These are phyloP conservation scores for Xylariales sp. DNA, from an alignment of 2,329 filamentous ascomycete genomes.

Conservation along the genomic window DNA sequence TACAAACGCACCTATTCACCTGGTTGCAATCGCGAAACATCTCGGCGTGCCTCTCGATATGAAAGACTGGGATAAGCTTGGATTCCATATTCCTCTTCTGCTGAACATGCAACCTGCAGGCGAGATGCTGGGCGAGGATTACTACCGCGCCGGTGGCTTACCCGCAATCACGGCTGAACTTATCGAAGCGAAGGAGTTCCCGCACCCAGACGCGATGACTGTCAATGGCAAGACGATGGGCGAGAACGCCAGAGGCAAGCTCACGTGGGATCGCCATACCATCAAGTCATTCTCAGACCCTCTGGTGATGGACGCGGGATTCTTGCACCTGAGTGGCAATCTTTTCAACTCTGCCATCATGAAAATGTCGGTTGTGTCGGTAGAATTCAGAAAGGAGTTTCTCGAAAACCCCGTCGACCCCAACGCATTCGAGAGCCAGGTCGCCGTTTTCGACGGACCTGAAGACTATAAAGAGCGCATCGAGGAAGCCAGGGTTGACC, in stretches of 20 bases:
- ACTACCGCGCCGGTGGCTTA: slow-evolving; percentile 47
- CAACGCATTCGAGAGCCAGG: slow-evolving; percentile 41
- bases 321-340: slow-evolving; percentile 42
- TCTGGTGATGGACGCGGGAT: slow-evolving; percentile 45
- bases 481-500: slow-evolving; percentile 36
- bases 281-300: slow-evolving; percentile 41
- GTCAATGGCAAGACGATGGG: slow-evolving; percentile 41
- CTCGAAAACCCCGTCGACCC: slow-evolving; percentile 39
- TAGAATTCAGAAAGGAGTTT: slow-evolving; percentile 38
- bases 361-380: slow-evolving; percentile 47
- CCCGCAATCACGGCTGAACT: slow-evolving; percentile 50
- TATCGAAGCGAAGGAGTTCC: slow-evolving; percentile 40
- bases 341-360: slow-evolving; percentile 48
- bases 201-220: slow-evolving; percentile 35
- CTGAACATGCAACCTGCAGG: slow-evolving; percentile 52
- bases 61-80: slow-evolving; percentile 50
- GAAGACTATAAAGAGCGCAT: slow-evolving; percentile 42
- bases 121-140: slow-evolving; percentile 48
- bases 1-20: slow-evolving; percentile 52
- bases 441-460: slow-evolving; percentile 46
- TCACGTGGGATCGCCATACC: slow-evolving; percentile 44
- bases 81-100: slow-evolving; percentile 44
- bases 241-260: slow-evolving; percentile 37
- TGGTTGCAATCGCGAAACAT: slow-evolving; percentile 50
- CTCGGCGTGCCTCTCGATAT: slow-evolving; percentile 44